These are phyloP conservation scores for Candolleomyces efflorescens DNA, from an alignment of 768 basidiomycete species.

Conservation along the genomic window DNA sequence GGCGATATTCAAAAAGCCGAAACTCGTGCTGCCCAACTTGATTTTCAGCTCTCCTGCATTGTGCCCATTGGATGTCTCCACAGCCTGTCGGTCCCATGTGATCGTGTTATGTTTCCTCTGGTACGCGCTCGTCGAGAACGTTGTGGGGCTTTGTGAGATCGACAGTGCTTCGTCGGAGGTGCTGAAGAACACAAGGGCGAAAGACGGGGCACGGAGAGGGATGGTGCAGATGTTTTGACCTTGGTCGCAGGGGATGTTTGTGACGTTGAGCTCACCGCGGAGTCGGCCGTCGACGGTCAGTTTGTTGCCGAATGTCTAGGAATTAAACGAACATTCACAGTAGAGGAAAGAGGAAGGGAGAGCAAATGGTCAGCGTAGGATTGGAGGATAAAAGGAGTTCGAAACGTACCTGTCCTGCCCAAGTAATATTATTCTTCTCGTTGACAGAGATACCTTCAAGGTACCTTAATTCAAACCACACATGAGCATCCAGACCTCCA, in stretches of 20 bases:
- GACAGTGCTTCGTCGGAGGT: conserved; percentile 11
- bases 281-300: conserved; percentile 69
- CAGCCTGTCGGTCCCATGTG: conserved; percentile 45
- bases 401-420: conserved; percentile 56
- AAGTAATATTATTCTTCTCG: conserved; percentile 63
- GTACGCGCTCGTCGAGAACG: conserved; percentile 41
- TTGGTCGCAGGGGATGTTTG: conserved; percentile 57
- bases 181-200: conserved; percentile 61
- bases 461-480: conserved; percentile 37
- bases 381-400: neutral
- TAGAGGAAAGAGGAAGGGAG: conserved; percentile 26
- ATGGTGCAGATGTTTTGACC: conserved; percentile 51
- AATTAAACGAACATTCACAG: too few species aligned
- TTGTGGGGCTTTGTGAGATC: conserved; percentile 26
- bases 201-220: conserved; percentile 63
- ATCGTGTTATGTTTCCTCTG: conserved; percentile 46
- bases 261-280: conserved; percentile 47
- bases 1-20: neutral
- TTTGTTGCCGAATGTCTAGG: conserved; percentile 53
- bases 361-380: conserved; percentile 26
- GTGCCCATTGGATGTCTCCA: conserved; percentile 65
- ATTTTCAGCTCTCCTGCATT: conserved; percentile 23
- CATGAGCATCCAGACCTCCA: neutral
- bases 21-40: conserved; percentile 23
- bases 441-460: conserved; percentile 52